phyloP scores from a whole-genome alignment of 2,329 filamentous ascomycete species.

The Hypomyces rosellus region DNA sequence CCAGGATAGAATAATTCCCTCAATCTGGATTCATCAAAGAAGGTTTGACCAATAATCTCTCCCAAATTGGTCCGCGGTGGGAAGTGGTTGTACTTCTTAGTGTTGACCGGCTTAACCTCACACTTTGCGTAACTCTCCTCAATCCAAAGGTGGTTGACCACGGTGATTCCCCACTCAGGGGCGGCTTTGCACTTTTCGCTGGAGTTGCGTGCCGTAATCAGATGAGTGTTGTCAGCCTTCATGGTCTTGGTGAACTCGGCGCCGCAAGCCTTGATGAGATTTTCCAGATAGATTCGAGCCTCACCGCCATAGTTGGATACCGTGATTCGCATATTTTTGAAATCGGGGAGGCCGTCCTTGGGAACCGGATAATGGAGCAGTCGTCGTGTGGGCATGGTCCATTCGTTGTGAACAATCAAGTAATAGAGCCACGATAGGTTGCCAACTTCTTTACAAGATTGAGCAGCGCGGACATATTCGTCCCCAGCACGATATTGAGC shows the following conservation, averaged over 20 bases:
- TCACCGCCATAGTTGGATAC: slow-evolving; percentile 96
- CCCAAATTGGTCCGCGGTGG: slow-evolving; percentile 84
- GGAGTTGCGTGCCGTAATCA: slow-evolving; percentile 81
- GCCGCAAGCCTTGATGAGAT: slow-evolving; percentile 76
- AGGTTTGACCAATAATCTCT: slow-evolving; percentile 86
- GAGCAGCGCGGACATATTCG: slow-evolving; percentile 71
- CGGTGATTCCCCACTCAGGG: slow-evolving; percentile 82
- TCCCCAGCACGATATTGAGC: slow-evolving; percentile 80
- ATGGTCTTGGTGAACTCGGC: slow-evolving; percentile 91
- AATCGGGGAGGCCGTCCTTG: slow-evolving; percentile 69
- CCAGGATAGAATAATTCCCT: slow-evolving; percentile 65
- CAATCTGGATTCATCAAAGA: slow-evolving; percentile 59
- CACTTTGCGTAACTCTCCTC: slow-evolving; percentile 96
- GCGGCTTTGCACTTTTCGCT: slow-evolving; percentile 94
- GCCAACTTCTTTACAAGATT: slow-evolving; percentile 74
- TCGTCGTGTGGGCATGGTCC: slow-evolving; percentile 77
- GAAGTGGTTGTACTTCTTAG: slow-evolving; percentile 76
- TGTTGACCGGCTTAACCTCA: slow-evolving; percentile 64
- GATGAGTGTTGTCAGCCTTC: slow-evolving; percentile 90
- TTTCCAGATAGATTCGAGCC: slow-evolving; percentile 87
- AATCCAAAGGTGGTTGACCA: slow-evolving; percentile 93
- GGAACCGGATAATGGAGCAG: slow-evolving; percentile 88
- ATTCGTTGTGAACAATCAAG: slow-evolving; percentile 80
- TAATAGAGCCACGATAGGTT: slow-evolving; percentile 93
- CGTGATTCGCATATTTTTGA: slow-evolving; percentile 70